Base-by-base conservation (phyloP, 208 protist species). In the Leptomonas pyrrhocoris region DNA sequence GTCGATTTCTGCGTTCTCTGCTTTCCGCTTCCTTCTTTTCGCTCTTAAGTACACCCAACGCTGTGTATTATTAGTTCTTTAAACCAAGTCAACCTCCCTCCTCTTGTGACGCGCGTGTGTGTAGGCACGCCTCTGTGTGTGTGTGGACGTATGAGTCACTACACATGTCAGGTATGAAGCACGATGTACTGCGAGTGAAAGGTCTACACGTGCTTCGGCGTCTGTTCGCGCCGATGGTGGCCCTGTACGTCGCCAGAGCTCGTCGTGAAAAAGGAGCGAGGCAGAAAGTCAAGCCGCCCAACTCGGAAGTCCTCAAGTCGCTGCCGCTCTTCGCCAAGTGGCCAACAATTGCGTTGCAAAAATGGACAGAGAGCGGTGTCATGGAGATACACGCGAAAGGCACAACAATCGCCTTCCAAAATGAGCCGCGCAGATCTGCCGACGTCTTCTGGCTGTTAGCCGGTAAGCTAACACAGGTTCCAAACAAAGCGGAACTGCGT, bases 381-480 rank as follows among this genome's bases (percentile, higher is more conserved):
- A 23, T 81, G 40, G 73, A 81, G 50, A 64, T 55, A 54, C 61
- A 81, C 38, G 42, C 38, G 15, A 54, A 64, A 27, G 86, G 80
- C 12, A 81, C 81, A 15, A 67, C 61, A 21, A 57, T 93, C 19
- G 81, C 80, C 12, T 82, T 89, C 30, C 64, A 59, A 23, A 48
- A 75, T 5, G 87, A 92, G 73, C 87, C 85, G 6, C 56, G 60
- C 13, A 12, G 23, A 25, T 16, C 69, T 6, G 74, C 80, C 3
- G 68, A 68, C 11, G 66, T 92, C 13, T 91, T 81, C 63, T 93
- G 84, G 79, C 67, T 95, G 9, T 25, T 91, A 0, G 78, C 81
- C 16, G 90, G 90, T 7, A 83, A 74, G 55, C 36, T 93, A 38
- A 67, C 73, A 8, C 81, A 95, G 64, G 71, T 95, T 2, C 85